Evolutionary conservation across 2,329 filamentous ascomycete genomes (phyloP).

Genomic region (Epicoccum nigrum): DNA sequence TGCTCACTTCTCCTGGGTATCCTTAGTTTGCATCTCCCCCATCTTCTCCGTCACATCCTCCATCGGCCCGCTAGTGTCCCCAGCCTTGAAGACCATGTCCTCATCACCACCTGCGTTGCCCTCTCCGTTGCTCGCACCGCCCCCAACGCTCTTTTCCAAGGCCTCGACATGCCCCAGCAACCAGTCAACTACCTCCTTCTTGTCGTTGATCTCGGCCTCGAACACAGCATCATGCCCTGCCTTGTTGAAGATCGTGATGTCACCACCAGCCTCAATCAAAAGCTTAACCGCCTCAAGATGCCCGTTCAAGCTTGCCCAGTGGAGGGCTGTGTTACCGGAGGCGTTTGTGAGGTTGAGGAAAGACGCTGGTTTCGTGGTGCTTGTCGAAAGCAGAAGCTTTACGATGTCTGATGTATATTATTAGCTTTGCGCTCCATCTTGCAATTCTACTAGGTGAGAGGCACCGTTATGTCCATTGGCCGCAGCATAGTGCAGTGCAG

Average conservation of each 20-base stretch:
- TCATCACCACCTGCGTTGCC: conserved; percentile 23
- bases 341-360: conserved; percentile 75
- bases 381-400: conserved; percentile 49
- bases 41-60: conserved; percentile 43
- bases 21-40: conserved; percentile 37
- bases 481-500: conserved; percentile 84
- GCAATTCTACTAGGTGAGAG: neutral
- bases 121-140: conserved; percentile 39
- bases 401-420: conserved; percentile 39
- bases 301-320: conserved; percentile 92
- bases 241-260: conserved; percentile 78
- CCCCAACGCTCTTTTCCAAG: conserved; percentile 47
- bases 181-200: conserved; percentile 56
- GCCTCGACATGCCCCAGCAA: conserved; percentile 55
- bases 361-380: conserved; percentile 23
- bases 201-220: conserved; percentile 57
- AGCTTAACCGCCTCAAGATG: conserved; percentile 81
- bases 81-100: conserved; percentile 20
- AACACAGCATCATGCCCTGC: conserved; percentile 72
- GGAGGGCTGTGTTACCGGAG: conserved; percentile 87
- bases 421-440: conserved; percentile 23
- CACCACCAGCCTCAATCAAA: conserved; percentile 76
- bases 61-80: conserved; percentile 25
- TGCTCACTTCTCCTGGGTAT: conserved; percentile 14
- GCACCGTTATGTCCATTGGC: conserved; percentile 86